A percentile compares a stretch with the other conserved stretches of the same genome.
These are phyloP conservation scores for Myxozyma kluyveri DNA, from an alignment of 805 yeast species.

Conservation along the genomic window DNA sequence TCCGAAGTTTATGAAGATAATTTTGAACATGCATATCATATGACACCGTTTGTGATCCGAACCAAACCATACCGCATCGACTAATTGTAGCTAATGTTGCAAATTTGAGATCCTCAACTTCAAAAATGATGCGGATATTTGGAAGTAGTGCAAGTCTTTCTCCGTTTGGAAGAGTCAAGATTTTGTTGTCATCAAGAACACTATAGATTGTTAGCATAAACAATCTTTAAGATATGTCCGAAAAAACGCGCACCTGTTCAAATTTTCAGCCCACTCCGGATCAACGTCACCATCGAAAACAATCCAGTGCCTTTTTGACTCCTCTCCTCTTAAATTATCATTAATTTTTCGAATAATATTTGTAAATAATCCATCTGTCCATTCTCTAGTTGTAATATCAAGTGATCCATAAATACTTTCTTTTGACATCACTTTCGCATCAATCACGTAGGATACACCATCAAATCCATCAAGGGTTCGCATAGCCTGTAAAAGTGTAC, in stretches of 20 bases:
- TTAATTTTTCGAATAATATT: constrained; percentile 56
- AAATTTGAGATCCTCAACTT: constrained; percentile 59
- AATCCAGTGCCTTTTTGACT: constrained; percentile 60
- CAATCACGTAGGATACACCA: constrained; percentile 50
- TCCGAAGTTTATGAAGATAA: constrained; percentile 26
- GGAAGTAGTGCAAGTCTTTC: constrained; percentile 70
- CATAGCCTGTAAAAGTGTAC: constrained; percentile 48
- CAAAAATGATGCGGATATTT: constrained; percentile 68
- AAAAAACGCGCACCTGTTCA: constrained; percentile 46
- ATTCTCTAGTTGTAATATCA: constrained; percentile 77
- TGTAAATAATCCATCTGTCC: constrained; percentile 88
- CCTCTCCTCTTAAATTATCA: constrained; percentile 60
- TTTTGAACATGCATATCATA: constrained; percentile 32
- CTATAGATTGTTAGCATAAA: constrained; percentile 39
- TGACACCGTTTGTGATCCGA: constrained; percentile 44
- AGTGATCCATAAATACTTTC: constrained; percentile 64
- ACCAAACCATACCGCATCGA: constrained; percentile 86
- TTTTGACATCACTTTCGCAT: constrained; percentile 73
- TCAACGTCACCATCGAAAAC: constrained; percentile 91
- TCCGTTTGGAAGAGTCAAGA: constrained; percentile 83
- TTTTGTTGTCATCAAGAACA: constrained; percentile 81
- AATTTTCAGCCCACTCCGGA: constrained; percentile 88
- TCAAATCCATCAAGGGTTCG: constrained; percentile 41
- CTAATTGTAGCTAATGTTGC: constrained; percentile 92
- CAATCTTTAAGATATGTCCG: neutral